phyloP scores from a whole-genome alignment of 768 basidiomycete species.

The Termitomyces sp. region DNA sequence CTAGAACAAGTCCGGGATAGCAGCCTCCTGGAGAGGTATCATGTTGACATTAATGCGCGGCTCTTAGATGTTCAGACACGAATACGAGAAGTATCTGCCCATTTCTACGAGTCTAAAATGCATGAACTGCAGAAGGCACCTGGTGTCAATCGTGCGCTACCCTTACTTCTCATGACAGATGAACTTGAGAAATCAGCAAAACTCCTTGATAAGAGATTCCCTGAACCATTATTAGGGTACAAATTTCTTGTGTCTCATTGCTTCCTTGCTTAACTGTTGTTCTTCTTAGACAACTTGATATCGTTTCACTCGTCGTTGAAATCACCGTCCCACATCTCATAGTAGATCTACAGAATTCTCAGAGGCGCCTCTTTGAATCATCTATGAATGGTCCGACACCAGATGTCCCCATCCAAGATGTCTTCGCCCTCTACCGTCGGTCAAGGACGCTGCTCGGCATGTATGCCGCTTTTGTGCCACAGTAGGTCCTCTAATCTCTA shows the following conservation, averaged over 20 bases:
- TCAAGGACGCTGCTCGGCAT: slow-evolving; percentile 73
- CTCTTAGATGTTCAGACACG: slow-evolving; percentile 64
- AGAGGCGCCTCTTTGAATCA: slow-evolving; percentile 73
- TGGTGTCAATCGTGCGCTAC: slow-evolving; percentile 78
- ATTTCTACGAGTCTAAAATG: slow-evolving; percentile 60
- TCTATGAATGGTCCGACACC: slow-evolving; percentile 86
- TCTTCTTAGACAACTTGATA: slow-evolving; percentile 54
- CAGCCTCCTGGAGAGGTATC: slow-evolving; percentile 65
- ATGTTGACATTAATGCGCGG: slow-evolving; percentile 67
- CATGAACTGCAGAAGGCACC: slow-evolving; percentile 61
- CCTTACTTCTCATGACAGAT: slow-evolving; percentile 77
- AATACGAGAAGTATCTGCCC: slow-evolving; percentile 51
- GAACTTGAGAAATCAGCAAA: slow-evolving; percentile 88
- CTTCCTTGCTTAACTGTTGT: slow-evolving; percentile 1
- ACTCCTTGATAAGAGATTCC: slow-evolving; percentile 81
- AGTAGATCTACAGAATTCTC: slow-evolving; percentile 60
- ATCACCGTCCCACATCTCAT: slow-evolving; percentile 62
- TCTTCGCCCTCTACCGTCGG: slow-evolving; percentile 82
- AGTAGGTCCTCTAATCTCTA: slow-evolving; percentile 41
- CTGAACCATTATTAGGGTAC: slow-evolving; percentile 76
- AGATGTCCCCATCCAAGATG: slow-evolving; percentile 84
- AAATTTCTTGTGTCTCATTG: slow-evolving; percentile 14
- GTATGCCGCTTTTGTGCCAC: slow-evolving; percentile 74
- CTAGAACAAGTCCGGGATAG: slow-evolving; percentile 70
- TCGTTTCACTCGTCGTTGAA: slow-evolving; percentile 73